Percentiles rank a stretch among this genome's conserved stretches.
Evolutionary conservation across 805 yeast species (phyloP).

Genomic region (Yarrowia sp.): DNA sequence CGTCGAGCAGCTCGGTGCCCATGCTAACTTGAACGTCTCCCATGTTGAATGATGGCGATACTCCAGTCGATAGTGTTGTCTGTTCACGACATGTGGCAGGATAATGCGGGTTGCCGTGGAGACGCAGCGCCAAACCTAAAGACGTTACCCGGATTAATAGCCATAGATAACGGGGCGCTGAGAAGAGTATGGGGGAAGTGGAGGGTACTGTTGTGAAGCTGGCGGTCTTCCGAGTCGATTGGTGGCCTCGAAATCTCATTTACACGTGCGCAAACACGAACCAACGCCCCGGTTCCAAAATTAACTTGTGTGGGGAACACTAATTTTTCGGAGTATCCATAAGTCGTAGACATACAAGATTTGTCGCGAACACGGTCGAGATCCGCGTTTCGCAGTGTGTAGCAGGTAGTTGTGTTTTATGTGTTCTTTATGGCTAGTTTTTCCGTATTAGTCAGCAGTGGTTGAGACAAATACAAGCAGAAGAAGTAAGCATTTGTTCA

Average conservation of each 20-base stretch:
- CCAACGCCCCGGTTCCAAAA: not conserved
- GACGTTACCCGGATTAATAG: not conserved
- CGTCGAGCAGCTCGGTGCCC: conserved; percentile 40
- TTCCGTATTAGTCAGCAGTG: no score
- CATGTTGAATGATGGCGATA: not conserved
- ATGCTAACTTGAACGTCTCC: conserved; percentile 21
- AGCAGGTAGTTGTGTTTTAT: no score
- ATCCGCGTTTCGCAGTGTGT: no score
- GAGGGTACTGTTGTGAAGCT: not conserved
- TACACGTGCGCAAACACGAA: conserved; percentile 1
- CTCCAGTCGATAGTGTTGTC: no score
- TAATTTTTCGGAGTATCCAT: not conserved
- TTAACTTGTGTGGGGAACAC: conserved; percentile 13
- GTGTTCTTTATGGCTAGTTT: no score
- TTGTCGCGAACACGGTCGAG: no score
- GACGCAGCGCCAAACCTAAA: not conserved
- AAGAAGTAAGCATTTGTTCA: no score
- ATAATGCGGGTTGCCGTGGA: conserved; percentile 16
- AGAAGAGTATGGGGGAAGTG: not conserved
- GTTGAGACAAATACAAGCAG: no score
- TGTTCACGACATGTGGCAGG: conserved; percentile 16
- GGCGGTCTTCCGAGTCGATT: not conserved
- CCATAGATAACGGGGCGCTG: not conserved
- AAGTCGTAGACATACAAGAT: no score
- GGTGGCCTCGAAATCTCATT: not conserved